These are phyloP conservation scores for Calycina herbarum DNA, from an alignment of 2,329 filamentous ascomycete species.

Conservation along the genomic window DNA sequence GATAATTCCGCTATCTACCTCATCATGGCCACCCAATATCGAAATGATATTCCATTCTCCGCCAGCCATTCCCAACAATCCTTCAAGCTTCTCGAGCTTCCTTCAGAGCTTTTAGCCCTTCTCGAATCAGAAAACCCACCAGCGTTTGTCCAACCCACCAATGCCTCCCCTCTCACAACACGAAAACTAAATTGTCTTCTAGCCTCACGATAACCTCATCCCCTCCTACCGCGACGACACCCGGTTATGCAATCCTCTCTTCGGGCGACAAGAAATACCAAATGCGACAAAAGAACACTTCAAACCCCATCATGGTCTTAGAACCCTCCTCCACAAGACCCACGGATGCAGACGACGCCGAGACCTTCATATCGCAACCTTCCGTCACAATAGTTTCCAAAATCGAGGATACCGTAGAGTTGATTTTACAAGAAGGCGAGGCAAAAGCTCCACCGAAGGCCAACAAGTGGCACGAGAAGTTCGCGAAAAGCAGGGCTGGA, in stretches of 20 bases:
- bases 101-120: conserved; percentile 55
- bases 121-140: conserved; percentile 56
- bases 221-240: conserved; percentile 27
- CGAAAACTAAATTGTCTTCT: conserved; percentile 15
- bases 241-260: conserved; percentile 54
- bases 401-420: conserved; percentile 62
- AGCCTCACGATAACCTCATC: conserved; percentile 42
- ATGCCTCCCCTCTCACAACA: not conserved
- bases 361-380: conserved; percentile 35
- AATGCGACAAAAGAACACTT: conserved; percentile 66
- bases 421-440: conserved; percentile 46
- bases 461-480: conserved; percentile 62
- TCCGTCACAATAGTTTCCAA: conserved; percentile 53
- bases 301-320: conserved; percentile 63
- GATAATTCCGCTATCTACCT: not conserved
- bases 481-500: conserved; percentile 41
- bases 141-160: conserved; percentile 43
- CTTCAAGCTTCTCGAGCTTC: conserved; percentile 64
- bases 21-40: conserved; percentile 36
- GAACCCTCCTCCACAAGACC: conserved; percentile 36
- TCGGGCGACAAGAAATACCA: conserved; percentile 54
- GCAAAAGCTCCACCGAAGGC: conserved; percentile 35
- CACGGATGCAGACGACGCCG: conserved; percentile 24
- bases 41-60: conserved; percentile 50
- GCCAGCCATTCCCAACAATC: conserved; percentile 50